Base-by-base conservation (phyloP, 2,329 filamentous ascomycete species). In the Sporothrix pallida region DNA sequence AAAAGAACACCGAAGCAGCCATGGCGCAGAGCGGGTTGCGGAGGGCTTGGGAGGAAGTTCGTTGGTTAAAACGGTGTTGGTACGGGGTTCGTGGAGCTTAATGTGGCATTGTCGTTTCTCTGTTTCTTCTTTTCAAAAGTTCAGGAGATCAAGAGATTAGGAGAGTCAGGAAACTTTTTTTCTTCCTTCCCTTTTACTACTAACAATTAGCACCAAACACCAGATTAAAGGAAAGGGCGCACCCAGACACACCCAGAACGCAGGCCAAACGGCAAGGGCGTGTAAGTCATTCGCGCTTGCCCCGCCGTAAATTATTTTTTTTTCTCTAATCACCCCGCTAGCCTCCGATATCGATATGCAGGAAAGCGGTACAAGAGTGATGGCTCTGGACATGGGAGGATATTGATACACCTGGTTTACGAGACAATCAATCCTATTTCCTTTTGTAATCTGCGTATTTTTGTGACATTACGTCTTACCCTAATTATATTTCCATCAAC, bases 1-100 rank as follows among this genome's bases (percentile, higher is more conserved):
- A 75, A 72, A 77, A 77, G 68, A 76, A 76, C 63, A 76, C 76
- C 31, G 76, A 76, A 26, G 76, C 75, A 20, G 73, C 62, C 75
- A 76, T 76, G 13, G 37, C 20, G 8, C 15, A n/a, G 23, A 52
- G 13, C 67, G 56, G 23, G 13, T 50, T 15, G 58, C 58, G 58
- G n/a, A 50, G 46, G n/a, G 9, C 52, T 20, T 37, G 58, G 10
- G n/a, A 37, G 20, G 15, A 23, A 8, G 26, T 15, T 70, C 65
- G 73, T 73, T 63, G 37, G 37, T 48, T 46, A 9, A 5, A n/a
- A 68, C 48, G 63, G 70, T 56, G 23, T 69, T 23, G 50, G 26
- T 54, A 10, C 31, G 60, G 48, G 26, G 23, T 12, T 23, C 1
- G 23, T 20, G 13, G 46, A 52, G n/a, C 9, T 74, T 56, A 75